A percentile compares a stretch with the other conserved stretches of the same genome.
phyloP scores from a whole-genome alignment of 768 basidiomycete genomes.

The Psilocybe cubensis region DNA sequence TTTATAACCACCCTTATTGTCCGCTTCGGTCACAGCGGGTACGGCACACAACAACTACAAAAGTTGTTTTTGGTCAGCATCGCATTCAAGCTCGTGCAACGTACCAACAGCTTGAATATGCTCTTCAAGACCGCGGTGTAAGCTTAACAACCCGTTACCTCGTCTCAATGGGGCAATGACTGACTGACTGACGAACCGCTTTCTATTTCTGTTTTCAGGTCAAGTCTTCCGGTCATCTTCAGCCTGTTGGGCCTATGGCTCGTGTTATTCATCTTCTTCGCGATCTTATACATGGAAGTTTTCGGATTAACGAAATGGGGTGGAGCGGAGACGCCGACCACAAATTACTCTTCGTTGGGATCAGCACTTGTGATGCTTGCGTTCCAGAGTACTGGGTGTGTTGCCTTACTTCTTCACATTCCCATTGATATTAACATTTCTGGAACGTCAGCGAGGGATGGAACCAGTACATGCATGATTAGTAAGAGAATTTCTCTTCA shows the following conservation, averaged over 20 bases:
- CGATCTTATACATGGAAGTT: conserved; percentile 85
- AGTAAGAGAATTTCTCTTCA: conserved; percentile 48
- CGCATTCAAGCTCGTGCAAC: conserved; percentile 92
- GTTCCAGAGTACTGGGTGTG: conserved; percentile 92
- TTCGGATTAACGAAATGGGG: conserved; percentile 92
- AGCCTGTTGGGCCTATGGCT: conserved; percentile 89
- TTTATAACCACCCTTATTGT: conserved; percentile 83
- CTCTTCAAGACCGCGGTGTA: conserved; percentile 96
- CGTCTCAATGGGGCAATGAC: conserved; percentile 23
- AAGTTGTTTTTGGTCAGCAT: conserved; percentile 94
- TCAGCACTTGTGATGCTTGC: conserved; percentile 86
- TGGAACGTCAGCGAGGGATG: conserved; percentile 75
- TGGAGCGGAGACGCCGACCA: conserved; percentile 62
- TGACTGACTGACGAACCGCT: neutral
- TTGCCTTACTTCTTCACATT: conserved; percentile 14
- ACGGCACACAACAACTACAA: conserved; percentile 68
- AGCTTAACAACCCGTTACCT: conserved; percentile 31
- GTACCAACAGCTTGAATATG: conserved; percentile 87
- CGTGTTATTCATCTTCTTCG: conserved; percentile 89
- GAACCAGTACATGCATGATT: conserved; percentile 99
- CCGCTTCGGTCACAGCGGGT: conserved; percentile 53
- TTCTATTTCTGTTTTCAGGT: conserved; percentile 42
- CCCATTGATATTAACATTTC: conserved; percentile 13
- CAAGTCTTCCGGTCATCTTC: conserved; percentile 84
- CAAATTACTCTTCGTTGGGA: conserved; percentile 82